Conservation (phyloP, 495 filamentous ascomycete species). For the Pseudoneurospora amorphoporcata region DNA sequence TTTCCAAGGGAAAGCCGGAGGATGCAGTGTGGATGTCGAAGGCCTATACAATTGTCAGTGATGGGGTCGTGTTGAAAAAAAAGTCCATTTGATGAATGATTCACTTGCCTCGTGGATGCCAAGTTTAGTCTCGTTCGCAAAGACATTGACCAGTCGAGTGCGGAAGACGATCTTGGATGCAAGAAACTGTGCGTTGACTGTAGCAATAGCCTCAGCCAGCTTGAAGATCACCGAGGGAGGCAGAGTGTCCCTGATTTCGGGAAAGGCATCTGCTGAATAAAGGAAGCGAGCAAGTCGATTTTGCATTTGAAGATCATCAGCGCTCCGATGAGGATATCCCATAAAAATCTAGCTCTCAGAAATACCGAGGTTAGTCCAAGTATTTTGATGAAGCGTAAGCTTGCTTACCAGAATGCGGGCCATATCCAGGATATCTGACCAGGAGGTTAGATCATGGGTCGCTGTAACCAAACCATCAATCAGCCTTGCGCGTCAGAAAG, state of each 20-base stretch:
- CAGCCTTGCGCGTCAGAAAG: background rate
- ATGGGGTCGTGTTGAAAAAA: background rate
- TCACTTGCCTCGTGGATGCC: background rate
- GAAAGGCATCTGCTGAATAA: background rate
- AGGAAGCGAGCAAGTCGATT: slow-evolving; percentile 8
- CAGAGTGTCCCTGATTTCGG: background rate
- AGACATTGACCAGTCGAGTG: background rate
- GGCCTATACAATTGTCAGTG: background rate
- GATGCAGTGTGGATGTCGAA: background rate
- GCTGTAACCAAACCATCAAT: background rate
- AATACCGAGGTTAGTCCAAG: background rate
- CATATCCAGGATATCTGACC: slow-evolving; percentile 8
- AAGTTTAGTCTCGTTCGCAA: background rate
- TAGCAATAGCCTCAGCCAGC: background rate
- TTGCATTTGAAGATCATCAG: slow-evolving; percentile 5
- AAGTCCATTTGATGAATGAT: background rate
- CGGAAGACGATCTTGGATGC: background rate
- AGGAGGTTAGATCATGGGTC: slow-evolving; percentile 1
- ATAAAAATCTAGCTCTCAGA: background rate
- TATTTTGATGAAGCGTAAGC: background rate
- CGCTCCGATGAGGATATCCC: slow-evolving; percentile 12
- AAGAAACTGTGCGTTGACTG: background rate
- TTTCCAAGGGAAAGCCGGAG: slow-evolving; percentile 2
- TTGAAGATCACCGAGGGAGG: background rate
- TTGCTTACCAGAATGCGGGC: slow-evolving; percentile 7